phyloP scores from a whole-genome alignment of 2,329 filamentous ascomycete genomes.

The Cladophialophora carrionii region DNA sequence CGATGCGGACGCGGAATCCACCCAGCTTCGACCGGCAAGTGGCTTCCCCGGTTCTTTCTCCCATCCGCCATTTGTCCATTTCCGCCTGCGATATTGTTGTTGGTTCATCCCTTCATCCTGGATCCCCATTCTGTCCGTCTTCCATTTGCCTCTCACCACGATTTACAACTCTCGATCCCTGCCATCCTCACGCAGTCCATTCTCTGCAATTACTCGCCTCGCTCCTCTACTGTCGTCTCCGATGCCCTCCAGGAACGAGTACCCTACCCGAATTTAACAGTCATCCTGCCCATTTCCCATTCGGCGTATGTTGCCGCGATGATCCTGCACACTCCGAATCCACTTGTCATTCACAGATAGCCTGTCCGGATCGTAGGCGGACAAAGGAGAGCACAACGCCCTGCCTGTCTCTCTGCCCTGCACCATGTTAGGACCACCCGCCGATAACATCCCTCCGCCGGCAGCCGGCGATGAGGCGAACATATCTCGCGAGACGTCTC shows the following conservation, averaged over 20 bases:
- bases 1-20: slow-evolving; percentile 9
- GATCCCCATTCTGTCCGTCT: slow-evolving; percentile 14
- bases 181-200: slow-evolving; percentile 12
- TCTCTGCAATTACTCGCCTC: slow-evolving; percentile 7
- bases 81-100: slow-evolving; percentile 6
- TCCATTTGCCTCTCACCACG: slow-evolving; percentile 10
- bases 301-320: slow-evolving; percentile 22
- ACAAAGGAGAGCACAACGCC: slow-evolving; percentile 19
- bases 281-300: slow-evolving; percentile 3
- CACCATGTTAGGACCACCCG: slow-evolving; percentile 24
- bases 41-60: slow-evolving; percentile 22
- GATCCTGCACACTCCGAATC: slow-evolving; percentile 17
- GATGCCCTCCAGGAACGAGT: not conserved
- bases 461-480: slow-evolving; percentile 22
- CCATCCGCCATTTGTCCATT: slow-evolving; percentile 24
- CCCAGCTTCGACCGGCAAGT: slow-evolving; percentile 1
- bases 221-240: slow-evolving; percentile 3
- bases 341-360: slow-evolving; percentile 20
- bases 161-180: slow-evolving; percentile 14
- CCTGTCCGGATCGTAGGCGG: slow-evolving; percentile 17
- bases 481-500: slow-evolving; percentile 29
- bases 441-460: slow-evolving; percentile 20
- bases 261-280: not conserved
- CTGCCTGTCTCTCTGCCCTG: slow-evolving; percentile 1
- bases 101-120: slow-evolving; percentile 11